Percentiles rank a stretch among this genome's conserved stretches.
Conservation (phyloP, 2,329 filamentous ascomycete species). For the Intubia oerlemansii region DNA sequence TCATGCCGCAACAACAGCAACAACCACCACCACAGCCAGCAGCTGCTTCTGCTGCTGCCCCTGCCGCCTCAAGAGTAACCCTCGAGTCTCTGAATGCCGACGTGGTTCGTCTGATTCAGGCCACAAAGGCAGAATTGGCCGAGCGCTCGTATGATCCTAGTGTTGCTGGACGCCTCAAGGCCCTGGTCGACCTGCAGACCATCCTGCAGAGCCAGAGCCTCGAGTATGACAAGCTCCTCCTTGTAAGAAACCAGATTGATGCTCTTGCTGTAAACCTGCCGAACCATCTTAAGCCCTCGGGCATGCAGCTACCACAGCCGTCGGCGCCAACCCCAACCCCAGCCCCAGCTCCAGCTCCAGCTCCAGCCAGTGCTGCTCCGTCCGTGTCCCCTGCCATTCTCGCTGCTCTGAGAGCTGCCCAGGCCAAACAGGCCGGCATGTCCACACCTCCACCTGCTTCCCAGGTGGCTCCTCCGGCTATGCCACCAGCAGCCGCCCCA, state of each 20-base stretch:
- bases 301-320: conserved; percentile 10
- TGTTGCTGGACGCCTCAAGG: conserved; percentile 61
- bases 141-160: conserved; percentile 55
- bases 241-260: conserved; percentile 69
- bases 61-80: conserved; percentile 26
- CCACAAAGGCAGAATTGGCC: conserved; percentile 52
- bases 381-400: conserved; percentile 5
- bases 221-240: conserved; percentile 59
- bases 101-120: conserved; percentile 56
- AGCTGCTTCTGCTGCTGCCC: conserved; percentile 11
- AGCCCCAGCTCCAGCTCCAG: conserved; percentile 13
- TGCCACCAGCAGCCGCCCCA: conserved; percentile 16
- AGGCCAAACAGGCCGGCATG: conserved; percentile 11
- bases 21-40: no score
- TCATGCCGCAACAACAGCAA: conserved; percentile 1
- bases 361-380: conserved; percentile 3
- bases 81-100: conserved; percentile 64
- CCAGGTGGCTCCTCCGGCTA: not conserved
- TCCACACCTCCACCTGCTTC: conserved; percentile 4
- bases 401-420: conserved; percentile 8
- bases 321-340: conserved; percentile 11
- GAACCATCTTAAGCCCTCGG: conserved; percentile 17
- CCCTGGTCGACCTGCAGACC: conserved; percentile 65
- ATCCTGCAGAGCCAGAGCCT: conserved; percentile 60
- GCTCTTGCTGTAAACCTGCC: conserved; percentile 47